Evolutionary conservation across 176 grass and related monocot species (phyloP), one percentile per base, ranked within the genome.

Genomic region (Ensete glaucum): DNA sequence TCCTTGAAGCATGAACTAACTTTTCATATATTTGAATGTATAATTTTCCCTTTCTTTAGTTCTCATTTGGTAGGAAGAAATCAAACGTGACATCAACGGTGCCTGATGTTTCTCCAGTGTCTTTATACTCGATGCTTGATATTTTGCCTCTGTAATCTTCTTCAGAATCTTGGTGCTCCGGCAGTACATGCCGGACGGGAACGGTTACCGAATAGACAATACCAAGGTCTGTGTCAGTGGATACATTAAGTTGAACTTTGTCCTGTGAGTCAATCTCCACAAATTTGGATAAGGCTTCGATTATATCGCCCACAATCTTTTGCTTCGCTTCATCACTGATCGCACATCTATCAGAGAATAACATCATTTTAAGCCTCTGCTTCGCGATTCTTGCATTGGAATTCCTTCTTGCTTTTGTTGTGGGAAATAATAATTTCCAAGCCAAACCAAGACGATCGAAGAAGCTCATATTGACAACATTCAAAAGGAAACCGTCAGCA

Each of bases 301-400:
- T 62, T 6, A 99, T 67, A 9, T 89, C 87, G 54, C 85, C 85
- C 2, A 99, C 84, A 11, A 99, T 99, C 82, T 91, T 99, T 77
- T 99, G 84, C 89, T 94, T 99, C 50, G 95, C 95, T 71, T 93
- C 80, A n/a, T 99, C 90, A 72, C 90, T 93, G 54, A 99, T 85
- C 27, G 87, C 86, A 49, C 95, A 99, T 72, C 95, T 88, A 78
- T 99, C 90, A 0, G 95, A 99, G 73, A 94, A 99, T 51, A 99
- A 62, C 52, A 99, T 87, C 95, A 99, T 99, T 82, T 99, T 89
- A 69, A 99, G 81, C 80, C 95, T 91, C 81, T 94, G 95, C 50
- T 93, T 99, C 64, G 88, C 95, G 0, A 94, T 99, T 76, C 79
- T 86, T n/a, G 91, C 91, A 78, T 99, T 99, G 16, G 95, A 91